Percentiles rank a stretch among this genome's conserved stretches.
phyloP scores from a whole-genome alignment of 257 asterid genomes.

The Penstemon newberryi region DNA sequence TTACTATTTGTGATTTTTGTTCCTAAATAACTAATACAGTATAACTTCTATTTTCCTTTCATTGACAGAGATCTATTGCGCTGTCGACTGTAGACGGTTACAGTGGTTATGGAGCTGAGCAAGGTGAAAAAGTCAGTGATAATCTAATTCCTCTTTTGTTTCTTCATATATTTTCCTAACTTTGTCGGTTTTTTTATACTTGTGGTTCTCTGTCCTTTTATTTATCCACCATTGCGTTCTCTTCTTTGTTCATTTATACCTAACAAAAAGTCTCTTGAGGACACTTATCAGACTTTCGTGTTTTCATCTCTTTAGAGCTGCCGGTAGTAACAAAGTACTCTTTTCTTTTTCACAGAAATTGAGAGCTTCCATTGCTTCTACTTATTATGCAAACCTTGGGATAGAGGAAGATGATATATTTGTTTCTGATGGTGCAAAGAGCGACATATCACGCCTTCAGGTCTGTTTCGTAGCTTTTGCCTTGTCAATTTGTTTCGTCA shows the following conservation, averaged over 20 bases:
- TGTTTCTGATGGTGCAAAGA: conserved; percentile 98
- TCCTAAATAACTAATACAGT: conserved; percentile 3
- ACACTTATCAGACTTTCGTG: not conserved
- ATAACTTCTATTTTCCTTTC: conserved; percentile 17
- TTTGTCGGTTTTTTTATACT: not conserved
- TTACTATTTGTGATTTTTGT: conserved; percentile 3
- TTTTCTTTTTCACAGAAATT: conserved; percentile 49
- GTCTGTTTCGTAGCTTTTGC: conserved; percentile 38
- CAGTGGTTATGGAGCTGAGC: conserved; percentile 97
- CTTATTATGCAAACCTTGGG: conserved; percentile 80
- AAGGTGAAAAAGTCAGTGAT: conserved; percentile 79
- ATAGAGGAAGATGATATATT: conserved; percentile 86
- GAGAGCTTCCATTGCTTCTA: conserved; percentile 88
- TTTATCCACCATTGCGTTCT: conserved; percentile 17
- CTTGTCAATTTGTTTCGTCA: not conserved
- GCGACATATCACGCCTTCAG: conserved; percentile 98
- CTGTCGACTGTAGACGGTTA: conserved; percentile 85
- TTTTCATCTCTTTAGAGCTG: not conserved
- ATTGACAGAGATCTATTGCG: conserved; percentile 61
- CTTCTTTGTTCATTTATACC: conserved; percentile 14
- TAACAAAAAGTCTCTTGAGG: not conserved
- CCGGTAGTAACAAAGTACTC: conserved; percentile 6
- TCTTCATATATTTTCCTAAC: not conserved
- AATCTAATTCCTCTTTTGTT: conserved; percentile 8
- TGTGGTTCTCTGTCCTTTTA: not conserved